Evolutionary conservation across 345 rosid species (phyloP).

Genomic region (Brassica nigra): DNA sequence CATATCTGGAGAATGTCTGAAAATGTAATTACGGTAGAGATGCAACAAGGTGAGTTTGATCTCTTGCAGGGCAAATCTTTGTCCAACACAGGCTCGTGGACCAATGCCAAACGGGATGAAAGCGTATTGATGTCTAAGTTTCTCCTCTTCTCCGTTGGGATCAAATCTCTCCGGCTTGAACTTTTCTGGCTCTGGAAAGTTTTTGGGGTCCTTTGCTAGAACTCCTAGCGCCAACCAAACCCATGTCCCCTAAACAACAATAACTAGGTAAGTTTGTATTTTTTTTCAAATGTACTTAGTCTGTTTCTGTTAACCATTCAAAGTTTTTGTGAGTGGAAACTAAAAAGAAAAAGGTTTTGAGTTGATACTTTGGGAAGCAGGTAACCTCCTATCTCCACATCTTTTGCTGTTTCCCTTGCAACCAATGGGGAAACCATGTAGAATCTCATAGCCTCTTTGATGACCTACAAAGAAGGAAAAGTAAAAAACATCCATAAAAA

Average conservation of each 20-base stretch:
- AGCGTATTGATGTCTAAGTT: slow-evolving; percentile 80
- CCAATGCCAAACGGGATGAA: slow-evolving; percentile 88
- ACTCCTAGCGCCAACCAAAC: slow-evolving; percentile 92
- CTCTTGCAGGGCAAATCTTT: slow-evolving; percentile 79
- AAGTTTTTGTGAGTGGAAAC: background rate
- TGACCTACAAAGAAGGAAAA: slow-evolving; percentile 51
- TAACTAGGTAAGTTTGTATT: background rate
- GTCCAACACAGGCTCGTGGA: slow-evolving; percentile 89
- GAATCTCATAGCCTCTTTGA: slow-evolving; percentile 85
- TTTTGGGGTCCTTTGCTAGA: slow-evolving; percentile 82
- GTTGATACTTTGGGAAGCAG: slow-evolving; percentile 70
- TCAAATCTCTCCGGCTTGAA: slow-evolving; percentile 86
- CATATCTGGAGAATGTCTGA: slow-evolving; percentile 79
- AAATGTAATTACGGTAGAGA: slow-evolving; percentile 60
- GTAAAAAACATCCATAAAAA: background rate
- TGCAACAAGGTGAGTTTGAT: slow-evolving; percentile 72
- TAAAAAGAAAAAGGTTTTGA: background rate
- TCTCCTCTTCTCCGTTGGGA: slow-evolving; percentile 79
- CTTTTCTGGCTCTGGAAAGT: slow-evolving; percentile 83
- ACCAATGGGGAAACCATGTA: slow-evolving; percentile 82
- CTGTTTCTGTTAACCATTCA: no score
- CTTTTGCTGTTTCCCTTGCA: slow-evolving; percentile 79
- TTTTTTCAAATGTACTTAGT: background rate
- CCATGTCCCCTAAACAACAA: slow-evolving; percentile 74
- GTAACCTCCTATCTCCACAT: slow-evolving; percentile 83